These are phyloP conservation scores for Cucurbitaria berberidis DNA, from an alignment of 2,329 filamentous ascomycete species.

Conservation along the genomic window DNA sequence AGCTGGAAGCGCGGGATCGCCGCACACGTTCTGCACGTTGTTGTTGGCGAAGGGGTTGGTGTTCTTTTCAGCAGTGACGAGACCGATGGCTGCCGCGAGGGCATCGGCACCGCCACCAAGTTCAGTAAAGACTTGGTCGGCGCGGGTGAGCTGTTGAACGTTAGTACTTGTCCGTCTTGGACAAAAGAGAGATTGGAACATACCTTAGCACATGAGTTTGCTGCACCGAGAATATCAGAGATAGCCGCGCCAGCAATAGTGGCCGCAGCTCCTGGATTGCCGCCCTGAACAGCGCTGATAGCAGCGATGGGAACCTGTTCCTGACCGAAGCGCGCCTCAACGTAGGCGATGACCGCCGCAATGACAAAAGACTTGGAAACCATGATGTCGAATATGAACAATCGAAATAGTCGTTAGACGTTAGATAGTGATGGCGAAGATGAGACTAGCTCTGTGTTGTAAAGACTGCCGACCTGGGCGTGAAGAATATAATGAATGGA, in stretches of 20 bases:
- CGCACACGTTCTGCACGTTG: conserved; percentile 67
- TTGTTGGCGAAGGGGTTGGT: conserved; percentile 70
- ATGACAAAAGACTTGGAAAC: conserved; percentile 42
- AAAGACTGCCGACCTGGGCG: conserved; percentile 43
- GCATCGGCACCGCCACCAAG: conserved; percentile 67
- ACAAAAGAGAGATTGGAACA: not conserved
- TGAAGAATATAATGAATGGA: conserved; percentile 30
- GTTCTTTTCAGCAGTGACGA: conserved; percentile 74
- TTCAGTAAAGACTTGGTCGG: conserved; percentile 67
- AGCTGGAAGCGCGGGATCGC: conserved; percentile 66
- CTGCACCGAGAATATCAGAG: conserved; percentile 66
- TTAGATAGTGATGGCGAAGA: conserved; percentile 18
- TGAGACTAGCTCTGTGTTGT: conserved; percentile 46
- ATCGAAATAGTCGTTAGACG: conserved; percentile 19
- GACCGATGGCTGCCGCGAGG: conserved; percentile 65
- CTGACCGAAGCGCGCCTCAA: conserved; percentile 63
- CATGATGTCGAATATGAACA: conserved; percentile 37
- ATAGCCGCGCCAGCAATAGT: conserved; percentile 69
- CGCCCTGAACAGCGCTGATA: conserved; percentile 61
- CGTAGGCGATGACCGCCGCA: conserved; percentile 42
- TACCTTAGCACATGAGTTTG: conserved; percentile 70
- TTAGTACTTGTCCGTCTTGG: conserved; percentile 17
- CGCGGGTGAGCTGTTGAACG: conserved; percentile 61
- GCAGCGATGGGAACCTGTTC: conserved; percentile 65
- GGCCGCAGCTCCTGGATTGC: conserved; percentile 64